Conservation (phyloP, 768 basidiomycete genomes). For the Mycena haematopus region DNA sequence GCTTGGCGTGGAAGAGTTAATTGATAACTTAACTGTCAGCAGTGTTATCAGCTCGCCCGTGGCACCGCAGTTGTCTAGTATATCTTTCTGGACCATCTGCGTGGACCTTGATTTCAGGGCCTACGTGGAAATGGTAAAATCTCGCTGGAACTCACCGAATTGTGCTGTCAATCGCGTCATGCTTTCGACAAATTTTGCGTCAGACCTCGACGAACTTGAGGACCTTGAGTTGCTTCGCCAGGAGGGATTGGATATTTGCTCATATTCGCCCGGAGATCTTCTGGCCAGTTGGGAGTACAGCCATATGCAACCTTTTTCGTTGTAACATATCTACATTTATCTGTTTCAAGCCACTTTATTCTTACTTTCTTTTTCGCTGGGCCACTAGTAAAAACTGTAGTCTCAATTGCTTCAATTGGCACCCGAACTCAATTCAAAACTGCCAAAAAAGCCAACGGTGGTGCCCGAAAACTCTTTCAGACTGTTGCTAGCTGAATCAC, state of each 20-base stretch:
- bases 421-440: too few relatives aligned
- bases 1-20: neutral
- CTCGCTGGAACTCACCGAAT: neutral
- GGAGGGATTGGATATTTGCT: neutral
- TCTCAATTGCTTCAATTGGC: too few relatives aligned
- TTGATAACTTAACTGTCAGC: neutral
- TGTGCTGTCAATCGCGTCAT: neutral
- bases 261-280: too few relatives aligned
- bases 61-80: neutral
- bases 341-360: too few relatives aligned
- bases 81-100: neutral
- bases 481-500: too few relatives aligned
- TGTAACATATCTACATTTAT: too few relatives aligned
- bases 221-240: neutral
- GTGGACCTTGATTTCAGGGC: neutral
- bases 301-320: too few relatives aligned
- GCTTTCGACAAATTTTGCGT: neutral
- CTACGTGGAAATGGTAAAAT: neutral
- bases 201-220: neutral
- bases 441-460: too few relatives aligned
- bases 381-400: too few relatives aligned
- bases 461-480: too few relatives aligned
- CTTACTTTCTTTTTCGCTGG: too few relatives aligned
- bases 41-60: neutral
- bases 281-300: too few relatives aligned